A percentile compares a stretch with the other conserved stretches of the same genome.
phyloP scores from a whole-genome alignment of 2,329 filamentous ascomycete genomes.

The Aspergillus sp. region DNA sequence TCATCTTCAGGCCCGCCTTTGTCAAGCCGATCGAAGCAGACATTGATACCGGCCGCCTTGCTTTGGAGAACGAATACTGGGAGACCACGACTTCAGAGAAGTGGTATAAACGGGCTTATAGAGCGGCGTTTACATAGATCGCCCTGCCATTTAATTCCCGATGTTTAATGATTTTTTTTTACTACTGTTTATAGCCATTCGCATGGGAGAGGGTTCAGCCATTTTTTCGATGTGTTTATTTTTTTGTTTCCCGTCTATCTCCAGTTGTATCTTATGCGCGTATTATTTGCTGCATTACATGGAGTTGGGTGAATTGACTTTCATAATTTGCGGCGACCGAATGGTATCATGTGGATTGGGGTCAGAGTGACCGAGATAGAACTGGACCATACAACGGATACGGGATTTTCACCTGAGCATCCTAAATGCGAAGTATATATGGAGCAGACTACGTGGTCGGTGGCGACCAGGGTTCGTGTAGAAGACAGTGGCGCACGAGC shows the following conservation, averaged over 20 bases:
- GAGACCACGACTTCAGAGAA: conserved; percentile 17
- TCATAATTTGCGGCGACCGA: not conserved
- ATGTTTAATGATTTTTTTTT: not conserved
- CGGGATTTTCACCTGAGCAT: not conserved
- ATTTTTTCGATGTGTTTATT: not conserved
- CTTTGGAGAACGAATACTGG: conserved; percentile 37
- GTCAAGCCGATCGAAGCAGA: conserved; percentile 44
- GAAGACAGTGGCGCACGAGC: not conserved
- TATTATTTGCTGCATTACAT: conserved; percentile 8
- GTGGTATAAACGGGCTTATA: conserved; percentile 17
- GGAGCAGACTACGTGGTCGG: not conserved
- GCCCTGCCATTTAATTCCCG: not conserved
- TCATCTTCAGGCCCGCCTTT: conserved; percentile 38
- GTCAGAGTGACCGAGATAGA: not conserved
- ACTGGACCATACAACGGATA: not conserved
- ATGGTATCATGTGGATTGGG: not conserved
- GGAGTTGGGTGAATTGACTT: conserved; percentile 16
- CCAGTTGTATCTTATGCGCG: conserved; percentile 12
- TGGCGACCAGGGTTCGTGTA: not conserved
- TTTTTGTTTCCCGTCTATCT: not conserved
- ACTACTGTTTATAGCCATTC: not conserved
- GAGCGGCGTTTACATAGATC: conserved; percentile 11
- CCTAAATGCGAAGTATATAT: not conserved
- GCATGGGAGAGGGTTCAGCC: not conserved
- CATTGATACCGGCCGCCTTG: conserved; percentile 41